phyloP scores from a whole-genome alignment of 169 alveolate genomes.

The Eimeria falciformis region DNA sequence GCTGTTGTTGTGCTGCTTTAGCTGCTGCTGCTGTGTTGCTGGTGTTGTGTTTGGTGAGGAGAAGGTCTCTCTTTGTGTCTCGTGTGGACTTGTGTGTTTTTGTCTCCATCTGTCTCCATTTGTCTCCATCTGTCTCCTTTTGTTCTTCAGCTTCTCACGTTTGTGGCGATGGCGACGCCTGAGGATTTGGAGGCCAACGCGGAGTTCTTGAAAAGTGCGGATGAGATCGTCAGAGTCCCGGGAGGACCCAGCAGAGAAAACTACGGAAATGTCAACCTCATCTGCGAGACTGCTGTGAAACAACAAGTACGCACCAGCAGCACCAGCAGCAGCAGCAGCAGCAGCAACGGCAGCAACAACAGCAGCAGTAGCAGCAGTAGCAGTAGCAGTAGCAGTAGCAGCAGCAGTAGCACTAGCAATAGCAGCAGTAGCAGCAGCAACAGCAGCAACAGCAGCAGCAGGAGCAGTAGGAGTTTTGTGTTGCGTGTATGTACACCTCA shows the following conservation, averaged over 20 bases:
- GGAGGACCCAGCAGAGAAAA: constrained; percentile 86
- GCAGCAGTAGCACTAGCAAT: too few relatives aligned
- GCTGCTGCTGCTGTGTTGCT: too few relatives aligned
- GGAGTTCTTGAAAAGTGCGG: constrained; percentile 85
- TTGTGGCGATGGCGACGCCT: constrained; percentile 88
- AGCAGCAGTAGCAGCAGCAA: neutral
- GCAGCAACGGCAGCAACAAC: neutral
- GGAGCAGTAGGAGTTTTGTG: neutral
- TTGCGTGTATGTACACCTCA: neutral
- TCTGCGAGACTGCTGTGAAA: constrained; percentile 80
- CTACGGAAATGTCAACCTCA: constrained; percentile 88
- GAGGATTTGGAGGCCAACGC: constrained; percentile 87
- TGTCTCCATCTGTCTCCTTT: neutral
- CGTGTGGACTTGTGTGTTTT: too few relatives aligned
- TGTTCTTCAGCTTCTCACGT: constrained; percentile 81
- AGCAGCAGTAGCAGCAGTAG: neutral
- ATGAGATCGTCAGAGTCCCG: constrained; percentile 84
- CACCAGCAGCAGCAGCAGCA: neutral
- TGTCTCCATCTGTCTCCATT: neutral
- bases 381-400: neutral
- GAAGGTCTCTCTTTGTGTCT: too few relatives aligned
- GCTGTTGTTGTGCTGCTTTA: too few relatives aligned
- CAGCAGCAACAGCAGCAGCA: neutral
- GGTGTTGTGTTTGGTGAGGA: too few relatives aligned
- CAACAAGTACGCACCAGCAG: constrained; percentile 34